Percentiles rank a stretch among this genome's conserved stretches.
These are phyloP conservation scores for Penicillium sp. DNA, from an alignment of 2,329 filamentous ascomycete species.

Conservation along the genomic window DNA sequence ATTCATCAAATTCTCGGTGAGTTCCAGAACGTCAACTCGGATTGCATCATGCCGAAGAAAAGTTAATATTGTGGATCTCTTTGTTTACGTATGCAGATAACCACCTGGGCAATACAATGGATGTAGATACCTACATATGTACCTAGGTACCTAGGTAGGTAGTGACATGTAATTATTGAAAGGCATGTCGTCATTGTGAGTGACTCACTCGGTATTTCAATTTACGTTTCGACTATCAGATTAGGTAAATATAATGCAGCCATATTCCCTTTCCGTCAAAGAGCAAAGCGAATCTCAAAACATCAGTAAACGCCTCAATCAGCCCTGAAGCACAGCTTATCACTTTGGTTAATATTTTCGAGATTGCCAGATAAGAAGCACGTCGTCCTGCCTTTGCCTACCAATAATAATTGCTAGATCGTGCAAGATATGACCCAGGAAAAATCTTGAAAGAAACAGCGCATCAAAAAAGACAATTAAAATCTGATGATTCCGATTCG, in stretches of 20 bases:
- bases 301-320: background rate
- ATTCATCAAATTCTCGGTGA: background rate
- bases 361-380: background rate
- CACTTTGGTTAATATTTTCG: background rate
- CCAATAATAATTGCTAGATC: background rate
- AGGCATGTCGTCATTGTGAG: background rate
- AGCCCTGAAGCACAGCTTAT: background rate
- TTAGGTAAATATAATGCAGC: background rate
- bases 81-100: background rate
- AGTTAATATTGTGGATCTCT: background rate
- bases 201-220: background rate
- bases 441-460: background rate
- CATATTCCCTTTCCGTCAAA: background rate
- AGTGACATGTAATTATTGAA: background rate
- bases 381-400: background rate
- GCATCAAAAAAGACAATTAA: background rate
- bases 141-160: too few relatives aligned
- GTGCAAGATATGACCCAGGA: background rate
- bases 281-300: background rate
- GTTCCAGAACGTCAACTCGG: conserved; percentile 5
- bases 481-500: background rate
- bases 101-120: too few relatives aligned
- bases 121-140: too few relatives aligned
- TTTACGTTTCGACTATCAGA: background rate
- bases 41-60: conserved; percentile 4